Base-by-base conservation (phyloP, 768 basidiomycete species). In the Epithele typhae region DNA sequence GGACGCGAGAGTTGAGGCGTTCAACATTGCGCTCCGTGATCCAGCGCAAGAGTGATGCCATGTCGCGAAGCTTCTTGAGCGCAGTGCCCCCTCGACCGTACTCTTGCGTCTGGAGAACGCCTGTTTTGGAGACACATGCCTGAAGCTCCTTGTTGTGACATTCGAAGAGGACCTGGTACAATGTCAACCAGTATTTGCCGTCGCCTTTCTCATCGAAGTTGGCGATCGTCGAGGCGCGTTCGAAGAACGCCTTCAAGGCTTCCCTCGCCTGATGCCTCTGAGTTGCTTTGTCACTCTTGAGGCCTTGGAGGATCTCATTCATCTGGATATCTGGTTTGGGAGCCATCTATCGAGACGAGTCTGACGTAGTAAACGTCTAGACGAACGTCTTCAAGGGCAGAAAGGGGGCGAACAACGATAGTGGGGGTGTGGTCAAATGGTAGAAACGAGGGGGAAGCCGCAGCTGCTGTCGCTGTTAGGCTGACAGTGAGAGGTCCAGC, bases 81-180 rank as follows among this genome's bases (percentile, higher is more conserved):
- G 79, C 76, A 30, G 77, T 73, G 18, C 75, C 62, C 7, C 67
- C 60, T 3, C 67, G 58, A n/a, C 68, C 64, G 5, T 67, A 51
- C 23, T 66, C 72, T 48, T 71, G 68, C 23, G 69, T 57, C 18
- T 68, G 21, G 9, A 48, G 71, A 48, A 72, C 71, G 25, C 61
- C 68, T 36, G 65, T 61, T 66, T 73, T 74, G 45, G 48, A 23
- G 49, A 69, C 9, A 71, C 71, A 14, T 52, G 65, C 60, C 76
- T 83, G 18, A 25, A 43, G 38, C 68, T 96, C 94, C 44, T 63
- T 70, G 18, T 68, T 58, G 37, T 93, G 82, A 2, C 77, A 68
- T 9, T 69, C 67, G 59, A 92, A 93, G 6, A 96, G 67, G 14
- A 79, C 79, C 54, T 89, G 79, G 57, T 84, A 90, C 7, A 92